A percentile compares a stretch with the other conserved stretches of the same genome.
These are phyloP conservation scores for Nakazawaea ishiwadae DNA, from an alignment of 805 yeast genomes.

Conservation along the genomic window DNA sequence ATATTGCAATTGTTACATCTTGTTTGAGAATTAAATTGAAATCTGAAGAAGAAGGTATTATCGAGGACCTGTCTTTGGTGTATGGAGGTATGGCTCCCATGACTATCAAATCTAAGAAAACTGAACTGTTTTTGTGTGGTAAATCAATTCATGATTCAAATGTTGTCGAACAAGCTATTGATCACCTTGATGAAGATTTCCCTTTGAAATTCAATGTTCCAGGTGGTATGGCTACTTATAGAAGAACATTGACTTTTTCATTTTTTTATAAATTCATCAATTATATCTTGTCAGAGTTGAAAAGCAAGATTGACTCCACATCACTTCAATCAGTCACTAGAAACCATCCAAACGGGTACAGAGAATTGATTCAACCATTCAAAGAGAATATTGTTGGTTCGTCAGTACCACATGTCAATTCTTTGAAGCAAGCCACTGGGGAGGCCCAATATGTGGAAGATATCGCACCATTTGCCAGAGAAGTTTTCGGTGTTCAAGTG, in stretches of 20 bases:
- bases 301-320: constrained; percentile 24
- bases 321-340: constrained; percentile 31
- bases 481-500: constrained; percentile 39
- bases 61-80: constrained; percentile 29
- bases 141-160: constrained; percentile 20
- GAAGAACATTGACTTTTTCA: constrained; percentile 38
- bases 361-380: constrained; percentile 34
- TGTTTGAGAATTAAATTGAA: constrained; percentile 28
- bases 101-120: constrained; percentile 34
- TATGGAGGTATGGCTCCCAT: constrained; percentile 48
- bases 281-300: constrained; percentile 19
- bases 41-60: constrained; percentile 18
- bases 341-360: constrained; percentile 29
- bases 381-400: constrained; percentile 35
- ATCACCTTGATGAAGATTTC: constrained; percentile 28
- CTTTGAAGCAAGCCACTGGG: constrained; percentile 42
- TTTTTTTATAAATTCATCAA: constrained; percentile 42
- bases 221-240: constrained; percentile 44
- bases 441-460: constrained; percentile 43
- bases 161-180: constrained; percentile 26
- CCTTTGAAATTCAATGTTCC: constrained; percentile 38
- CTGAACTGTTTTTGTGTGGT: constrained; percentile 22
- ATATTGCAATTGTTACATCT: constrained; percentile 43
- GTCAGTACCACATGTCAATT: constrained; percentile 38
- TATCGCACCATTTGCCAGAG: constrained; percentile 35